These are phyloP conservation scores for Penicillium paxilli DNA, from an alignment of 495 filamentous ascomycete species.

Conservation along the genomic window DNA sequence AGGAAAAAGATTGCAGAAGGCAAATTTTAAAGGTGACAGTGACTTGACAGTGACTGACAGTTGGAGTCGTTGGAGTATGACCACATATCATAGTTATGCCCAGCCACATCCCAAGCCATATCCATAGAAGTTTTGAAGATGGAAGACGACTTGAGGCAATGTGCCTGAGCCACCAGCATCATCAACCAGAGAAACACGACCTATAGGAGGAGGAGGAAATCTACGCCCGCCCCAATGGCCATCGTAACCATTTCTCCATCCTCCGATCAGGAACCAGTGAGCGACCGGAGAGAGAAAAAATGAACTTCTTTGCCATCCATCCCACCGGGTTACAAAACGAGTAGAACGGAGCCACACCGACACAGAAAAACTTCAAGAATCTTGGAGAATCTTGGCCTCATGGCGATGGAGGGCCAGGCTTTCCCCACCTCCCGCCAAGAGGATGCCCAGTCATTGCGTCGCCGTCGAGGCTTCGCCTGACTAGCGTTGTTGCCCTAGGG, in stretches of 20 bases:
- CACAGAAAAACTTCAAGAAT: background rate
- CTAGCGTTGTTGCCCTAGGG: background rate
- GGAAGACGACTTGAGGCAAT: background rate
- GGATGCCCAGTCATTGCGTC: background rate
- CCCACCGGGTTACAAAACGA: background rate
- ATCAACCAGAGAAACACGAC: background rate
- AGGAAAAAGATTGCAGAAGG: background rate
- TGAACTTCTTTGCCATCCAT: background rate
- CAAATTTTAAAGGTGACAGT: background rate
- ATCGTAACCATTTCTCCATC: background rate
- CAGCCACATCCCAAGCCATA: background rate
- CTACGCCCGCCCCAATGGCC: background rate
- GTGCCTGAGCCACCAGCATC: background rate
- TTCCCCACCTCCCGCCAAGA: background rate
- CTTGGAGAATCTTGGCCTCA: background rate
- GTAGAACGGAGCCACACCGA: background rate
- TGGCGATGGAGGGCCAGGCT: background rate
- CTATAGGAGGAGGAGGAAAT: background rate
- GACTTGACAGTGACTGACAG: background rate
- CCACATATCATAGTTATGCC: background rate
- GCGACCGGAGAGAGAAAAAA: background rate
- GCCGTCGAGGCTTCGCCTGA: background rate
- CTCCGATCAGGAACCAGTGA: background rate
- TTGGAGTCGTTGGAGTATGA: background rate
- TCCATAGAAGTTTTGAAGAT: background rate